Base-by-base conservation (phyloP, 208 protist species). In the Vickermania ingenoplastis region DNA sequence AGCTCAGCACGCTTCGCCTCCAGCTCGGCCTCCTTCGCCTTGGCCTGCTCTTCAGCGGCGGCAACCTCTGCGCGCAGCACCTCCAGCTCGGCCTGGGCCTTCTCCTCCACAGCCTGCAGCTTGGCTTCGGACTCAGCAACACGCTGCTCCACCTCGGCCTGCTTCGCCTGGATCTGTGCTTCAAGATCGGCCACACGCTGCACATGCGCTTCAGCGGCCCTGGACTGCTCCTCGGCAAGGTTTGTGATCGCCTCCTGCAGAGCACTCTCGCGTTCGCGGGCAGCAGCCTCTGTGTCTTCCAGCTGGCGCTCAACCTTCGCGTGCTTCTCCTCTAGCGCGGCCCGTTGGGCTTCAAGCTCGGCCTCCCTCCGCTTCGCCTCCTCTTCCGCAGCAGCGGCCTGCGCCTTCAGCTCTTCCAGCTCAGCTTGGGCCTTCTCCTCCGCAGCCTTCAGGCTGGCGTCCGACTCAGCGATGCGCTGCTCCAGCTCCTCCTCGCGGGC, bases 321-420 rank as follows among this genome's bases (percentile, higher is more conserved):
- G 36, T n/a, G 36, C 36, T 45, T 17, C 17, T 7, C 36, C 48
- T 85, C 75, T 22, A 71, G 61, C 57, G 77, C 77, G 56, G 45
- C 72, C 23, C 41, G 30, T 41, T 80, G 68, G 28, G 68, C 60
- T 17, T 69, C 23, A 21, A 68, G 36, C 22, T 58, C 66, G n/a
- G 41, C 0, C 29, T 67, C 52, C 30, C 52, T 68, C 2, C 29
- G 41, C 30, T 57, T 63, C 41, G 28, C 13, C 11, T 66, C 28
- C 29, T 56, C 24, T 5, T 52, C 45, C 41, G 53, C 3, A 4
- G 2, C 31, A 2, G 59, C 30, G 31, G 41, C 14, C 7, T 50
- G 58, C n/a, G 2, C 31, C 13, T 65, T 36, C 23, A 65, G 14
- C 27, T 17, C 17, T 45, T 45, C 36, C 36, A 45, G 36, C 36